Percentiles rank a stretch among this genome's conserved stretches.
phyloP scores from a whole-genome alignment of 176 grass and related monocot genomes.

The Urochloa ruziziensis region DNA sequence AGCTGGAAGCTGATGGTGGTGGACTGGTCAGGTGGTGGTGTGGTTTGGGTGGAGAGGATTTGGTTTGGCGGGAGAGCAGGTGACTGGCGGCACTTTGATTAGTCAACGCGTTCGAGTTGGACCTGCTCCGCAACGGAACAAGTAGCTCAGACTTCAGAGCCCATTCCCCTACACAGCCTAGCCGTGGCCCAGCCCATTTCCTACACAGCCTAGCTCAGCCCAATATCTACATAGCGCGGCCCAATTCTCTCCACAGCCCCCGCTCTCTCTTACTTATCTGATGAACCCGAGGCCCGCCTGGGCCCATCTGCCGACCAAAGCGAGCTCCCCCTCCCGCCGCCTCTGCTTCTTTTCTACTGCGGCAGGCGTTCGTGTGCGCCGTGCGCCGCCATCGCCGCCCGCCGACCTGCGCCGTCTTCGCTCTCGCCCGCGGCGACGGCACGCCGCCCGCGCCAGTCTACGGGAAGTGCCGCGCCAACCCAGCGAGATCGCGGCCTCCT shows the following conservation, averaged over 20 bases:
- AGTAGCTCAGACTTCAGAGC: too few species aligned
- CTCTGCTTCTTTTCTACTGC: too few species aligned
- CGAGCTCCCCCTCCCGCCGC: too few species aligned
- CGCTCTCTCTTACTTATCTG: too few species aligned
- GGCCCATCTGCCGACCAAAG: neutral
- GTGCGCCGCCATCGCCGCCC: neutral
- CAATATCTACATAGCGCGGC: neutral
- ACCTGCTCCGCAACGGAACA: too few species aligned
- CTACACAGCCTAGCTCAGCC: too few species aligned
- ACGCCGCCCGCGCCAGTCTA: neutral
- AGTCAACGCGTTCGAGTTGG: neutral
- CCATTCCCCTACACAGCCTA: too few species aligned
- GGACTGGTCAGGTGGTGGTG: neutral
- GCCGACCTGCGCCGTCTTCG: neutral
- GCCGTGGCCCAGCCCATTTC: too few species aligned
- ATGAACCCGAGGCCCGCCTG: too few species aligned
- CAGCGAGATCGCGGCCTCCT: neutral
- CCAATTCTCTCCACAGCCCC: too few species aligned
- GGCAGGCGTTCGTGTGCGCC: neutral
- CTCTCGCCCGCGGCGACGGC: neutral
- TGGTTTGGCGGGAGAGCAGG: conserved; percentile 52
- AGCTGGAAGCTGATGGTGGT: neutral
- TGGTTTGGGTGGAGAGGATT: conserved; percentile 32
- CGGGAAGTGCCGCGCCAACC: neutral
- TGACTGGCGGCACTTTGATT: neutral